These are phyloP conservation scores for Coleophoma crateriformis DNA, from an alignment of 2,329 filamentous ascomycete species.

Conservation along the genomic window DNA sequence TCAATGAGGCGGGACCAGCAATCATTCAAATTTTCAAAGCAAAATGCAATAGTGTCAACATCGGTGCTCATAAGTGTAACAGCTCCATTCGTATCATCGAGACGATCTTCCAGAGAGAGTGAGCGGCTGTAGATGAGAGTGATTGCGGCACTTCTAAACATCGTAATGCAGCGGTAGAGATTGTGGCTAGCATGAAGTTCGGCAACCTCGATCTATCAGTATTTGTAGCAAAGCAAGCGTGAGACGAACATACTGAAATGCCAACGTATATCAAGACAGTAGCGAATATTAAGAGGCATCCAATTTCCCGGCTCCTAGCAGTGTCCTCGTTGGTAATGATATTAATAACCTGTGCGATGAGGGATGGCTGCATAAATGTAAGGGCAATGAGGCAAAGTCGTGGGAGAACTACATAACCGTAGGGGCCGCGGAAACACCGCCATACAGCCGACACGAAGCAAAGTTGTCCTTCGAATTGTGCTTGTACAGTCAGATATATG, in stretches of 20 bases:
- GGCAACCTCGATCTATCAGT: neutral
- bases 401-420: slow-evolving; percentile 1
- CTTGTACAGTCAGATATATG: neutral
- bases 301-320: slow-evolving; percentile 1
- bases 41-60: slow-evolving; percentile 27
- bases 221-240: neutral
- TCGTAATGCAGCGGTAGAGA: slow-evolving; percentile 34
- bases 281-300: slow-evolving; percentile 16
- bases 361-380: slow-evolving; percentile 12
- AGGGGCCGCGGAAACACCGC: too few relatives aligned
- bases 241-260: slow-evolving; percentile 7
- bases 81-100: slow-evolving; percentile 28
- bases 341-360: slow-evolving; percentile 8
- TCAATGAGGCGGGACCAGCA: slow-evolving; percentile 31
- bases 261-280: slow-evolving; percentile 16
- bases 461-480: neutral
- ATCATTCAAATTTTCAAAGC: slow-evolving; percentile 22
- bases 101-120: slow-evolving; percentile 21
- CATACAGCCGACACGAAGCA: neutral
- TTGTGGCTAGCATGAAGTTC: slow-evolving; percentile 23
- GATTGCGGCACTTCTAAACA: slow-evolving; percentile 34
- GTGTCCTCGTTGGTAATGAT: neutral
- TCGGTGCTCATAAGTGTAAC: slow-evolving; percentile 40
- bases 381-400: slow-evolving; percentile 7
- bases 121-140: slow-evolving; percentile 45